Percentiles rank a stretch among this genome's conserved stretches.
phyloP scores from a whole-genome alignment of 805 yeast genomes.

The Metschnikowia baotianmanensis region DNA sequence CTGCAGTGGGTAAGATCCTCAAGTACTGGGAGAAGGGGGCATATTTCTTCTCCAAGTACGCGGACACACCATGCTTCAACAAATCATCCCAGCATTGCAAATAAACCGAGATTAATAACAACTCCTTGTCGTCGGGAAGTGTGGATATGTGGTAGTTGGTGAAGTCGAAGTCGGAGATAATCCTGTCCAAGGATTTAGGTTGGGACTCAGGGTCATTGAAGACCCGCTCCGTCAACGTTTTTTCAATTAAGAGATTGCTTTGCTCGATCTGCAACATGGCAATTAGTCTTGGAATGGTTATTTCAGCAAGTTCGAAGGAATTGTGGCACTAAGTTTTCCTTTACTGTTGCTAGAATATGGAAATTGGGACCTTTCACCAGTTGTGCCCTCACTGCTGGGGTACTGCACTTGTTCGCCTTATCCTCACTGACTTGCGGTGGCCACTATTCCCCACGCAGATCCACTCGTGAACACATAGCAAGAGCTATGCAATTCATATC shows the following conservation, averaged over 20 bases:
- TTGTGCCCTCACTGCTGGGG: not conserved
- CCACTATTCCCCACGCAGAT: too few relatives aligned
- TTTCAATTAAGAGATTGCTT: constrained; percentile 77
- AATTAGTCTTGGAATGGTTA: not conserved
- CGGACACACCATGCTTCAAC: constrained; percentile 59
- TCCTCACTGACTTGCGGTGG: too few relatives aligned
- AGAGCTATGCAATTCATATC: too few relatives aligned
- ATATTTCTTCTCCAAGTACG: constrained; percentile 52
- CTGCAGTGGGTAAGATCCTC: constrained; percentile 27
- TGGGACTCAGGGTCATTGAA: constrained; percentile 33
- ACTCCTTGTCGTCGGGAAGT: constrained; percentile 62
- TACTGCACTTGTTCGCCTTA: not conserved
- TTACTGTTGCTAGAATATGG: not conserved
- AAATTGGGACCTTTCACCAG: not conserved
- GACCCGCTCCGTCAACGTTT: constrained; percentile 73
- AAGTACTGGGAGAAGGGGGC: constrained; percentile 35
- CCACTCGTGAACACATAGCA: too few relatives aligned
- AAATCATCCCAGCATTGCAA: constrained; percentile 79
- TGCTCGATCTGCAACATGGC: constrained; percentile 82
- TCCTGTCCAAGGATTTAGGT: constrained; percentile 65
- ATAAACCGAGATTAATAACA: constrained; percentile 63
- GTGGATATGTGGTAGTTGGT: constrained; percentile 92
- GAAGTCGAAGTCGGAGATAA: constrained; percentile 92
- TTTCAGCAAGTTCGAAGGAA: not conserved
- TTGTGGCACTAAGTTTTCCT: not conserved